A percentile compares a stretch with the other conserved stretches of the same genome.
phyloP scores from a whole-genome alignment of 1,284 basidiomycete species.

The Wolfiporia cocos region DNA sequence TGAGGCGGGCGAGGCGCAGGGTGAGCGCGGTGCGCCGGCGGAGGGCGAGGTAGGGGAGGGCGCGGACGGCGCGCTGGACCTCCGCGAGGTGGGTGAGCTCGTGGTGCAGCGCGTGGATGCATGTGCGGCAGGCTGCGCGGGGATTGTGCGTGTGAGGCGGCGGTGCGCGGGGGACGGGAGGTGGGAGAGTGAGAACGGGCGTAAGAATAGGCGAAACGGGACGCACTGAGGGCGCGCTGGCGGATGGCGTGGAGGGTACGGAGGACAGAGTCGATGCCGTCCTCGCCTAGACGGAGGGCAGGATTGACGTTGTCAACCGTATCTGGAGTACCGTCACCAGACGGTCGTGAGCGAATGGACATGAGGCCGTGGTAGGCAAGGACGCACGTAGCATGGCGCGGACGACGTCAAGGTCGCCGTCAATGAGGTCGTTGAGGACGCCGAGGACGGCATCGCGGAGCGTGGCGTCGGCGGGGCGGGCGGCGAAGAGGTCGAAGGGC shows the following conservation, averaged over 20 bases:
- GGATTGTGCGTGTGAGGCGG: too few relatives aligned
- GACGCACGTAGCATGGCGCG: conserved; percentile 63
- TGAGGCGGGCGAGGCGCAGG: conserved; percentile 75
- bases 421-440: conserved; percentile 76
- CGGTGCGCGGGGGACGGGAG: too few relatives aligned
- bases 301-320: conserved; percentile 72
- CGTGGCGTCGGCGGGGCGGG: conserved; percentile 66
- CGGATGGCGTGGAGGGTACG: conserved; percentile 57
- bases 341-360: too few relatives aligned
- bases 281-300: conserved; percentile 62
- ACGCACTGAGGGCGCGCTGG: conserved; percentile 60
- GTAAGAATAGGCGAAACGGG: neutral
- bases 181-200: neutral
- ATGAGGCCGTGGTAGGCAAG: too few relatives aligned
- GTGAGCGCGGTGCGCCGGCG: conserved; percentile 72
- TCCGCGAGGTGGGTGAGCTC: conserved; percentile 73
- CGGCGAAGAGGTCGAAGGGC: conserved; percentile 46
- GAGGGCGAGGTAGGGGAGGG: conserved; percentile 75
- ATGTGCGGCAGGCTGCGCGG: conserved; percentile 66
- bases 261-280: conserved; percentile 63
- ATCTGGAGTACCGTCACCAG: conserved; percentile 31
- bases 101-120: conserved; percentile 66
- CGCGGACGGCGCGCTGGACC: conserved; percentile 70
- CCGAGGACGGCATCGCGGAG: conserved; percentile 68
- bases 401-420: conserved; percentile 80